These are phyloP conservation scores for Ustilago curta DNA, from an alignment of 1,284 basidiomycete genomes.

Conservation along the genomic window DNA sequence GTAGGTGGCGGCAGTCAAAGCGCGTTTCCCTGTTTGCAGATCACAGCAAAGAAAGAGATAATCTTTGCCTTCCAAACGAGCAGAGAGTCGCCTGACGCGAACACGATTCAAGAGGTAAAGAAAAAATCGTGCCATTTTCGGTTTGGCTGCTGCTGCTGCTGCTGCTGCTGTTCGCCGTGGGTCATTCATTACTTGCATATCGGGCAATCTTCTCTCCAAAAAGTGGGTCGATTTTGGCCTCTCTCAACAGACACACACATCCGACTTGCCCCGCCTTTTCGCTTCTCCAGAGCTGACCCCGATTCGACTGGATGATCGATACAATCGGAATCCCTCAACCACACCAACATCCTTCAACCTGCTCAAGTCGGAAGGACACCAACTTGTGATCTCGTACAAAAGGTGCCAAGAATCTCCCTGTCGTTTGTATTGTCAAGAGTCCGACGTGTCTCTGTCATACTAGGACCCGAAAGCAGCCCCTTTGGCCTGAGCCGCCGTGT, in stretches of 20 bases:
- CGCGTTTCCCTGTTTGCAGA: conserved; percentile 6
- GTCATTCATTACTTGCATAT: not conserved
- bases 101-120: not conserved
- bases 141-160: too few species aligned
- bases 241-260: not conserved
- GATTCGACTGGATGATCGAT: not conserved
- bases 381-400: not conserved
- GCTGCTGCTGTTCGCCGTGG: not conserved
- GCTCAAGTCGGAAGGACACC: not conserved
- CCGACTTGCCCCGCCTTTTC: conserved; percentile 6
- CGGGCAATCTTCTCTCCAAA: not conserved
- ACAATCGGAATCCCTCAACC: not conserved
- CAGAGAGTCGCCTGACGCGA: conserved; percentile 7
- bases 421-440: too few species aligned
- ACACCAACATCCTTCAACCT: not conserved
- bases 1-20: conserved; percentile 1
- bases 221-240: conserved; percentile 29
- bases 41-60: not conserved
- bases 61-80: not conserved
- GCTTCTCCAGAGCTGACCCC: not conserved
- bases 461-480: conserved; percentile 34
- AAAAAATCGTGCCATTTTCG: conserved; percentile 4
- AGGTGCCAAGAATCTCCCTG: not conserved
- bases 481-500: conserved; percentile 54
- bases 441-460: not conserved